Percentiles rank a stretch among this genome's conserved stretches.
Conservation (phyloP, 169 alveolate genomes). For the Perkinsus olseni region DNA sequence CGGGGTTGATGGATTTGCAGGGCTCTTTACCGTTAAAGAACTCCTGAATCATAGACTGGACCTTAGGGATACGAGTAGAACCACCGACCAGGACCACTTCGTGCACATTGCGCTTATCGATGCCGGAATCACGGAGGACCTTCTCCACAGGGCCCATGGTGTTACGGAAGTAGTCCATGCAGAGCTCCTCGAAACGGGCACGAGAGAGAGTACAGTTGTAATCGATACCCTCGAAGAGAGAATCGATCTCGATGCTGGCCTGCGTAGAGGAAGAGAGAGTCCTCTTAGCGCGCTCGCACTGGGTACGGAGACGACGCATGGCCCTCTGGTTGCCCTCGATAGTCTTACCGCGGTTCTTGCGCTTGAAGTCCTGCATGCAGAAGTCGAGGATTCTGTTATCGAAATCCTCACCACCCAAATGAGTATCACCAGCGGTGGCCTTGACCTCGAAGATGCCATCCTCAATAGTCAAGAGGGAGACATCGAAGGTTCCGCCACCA, state of each 20-base stretch:
- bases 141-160: slow-evolving; percentile 85
- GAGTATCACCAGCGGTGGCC: slow-evolving; percentile 99
- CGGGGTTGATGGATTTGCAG: slow-evolving; percentile 83
- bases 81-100: slow-evolving; percentile 96
- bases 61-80: slow-evolving; percentile 91
- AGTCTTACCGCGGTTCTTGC: slow-evolving; percentile 78
- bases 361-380: slow-evolving; percentile 88
- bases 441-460: slow-evolving; percentile 94
- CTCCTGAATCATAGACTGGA: slow-evolving; percentile 71
- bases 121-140: slow-evolving; percentile 81
- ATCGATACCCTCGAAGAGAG: slow-evolving; percentile 89
- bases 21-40: slow-evolving; percentile 86
- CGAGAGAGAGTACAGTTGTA: slow-evolving; percentile 83
- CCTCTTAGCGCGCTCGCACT: slow-evolving; percentile 96
- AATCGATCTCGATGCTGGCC: slow-evolving; percentile 93
- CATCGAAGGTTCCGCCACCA: slow-evolving; percentile 99
- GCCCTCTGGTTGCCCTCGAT: slow-evolving; percentile 78
- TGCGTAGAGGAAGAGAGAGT: slow-evolving; percentile 89
- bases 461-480: slow-evolving; percentile 88
- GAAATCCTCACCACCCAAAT: slow-evolving; percentile 99
- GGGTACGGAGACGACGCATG: slow-evolving; percentile 88
- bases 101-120: slow-evolving; percentile 82
- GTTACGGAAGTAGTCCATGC: slow-evolving; percentile 81
- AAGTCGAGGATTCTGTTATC: slow-evolving; percentile 90
- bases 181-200: slow-evolving; percentile 91